Evolutionary conservation across 306 rosid species (phyloP).

Genomic region (Gillenia trifoliata): DNA sequence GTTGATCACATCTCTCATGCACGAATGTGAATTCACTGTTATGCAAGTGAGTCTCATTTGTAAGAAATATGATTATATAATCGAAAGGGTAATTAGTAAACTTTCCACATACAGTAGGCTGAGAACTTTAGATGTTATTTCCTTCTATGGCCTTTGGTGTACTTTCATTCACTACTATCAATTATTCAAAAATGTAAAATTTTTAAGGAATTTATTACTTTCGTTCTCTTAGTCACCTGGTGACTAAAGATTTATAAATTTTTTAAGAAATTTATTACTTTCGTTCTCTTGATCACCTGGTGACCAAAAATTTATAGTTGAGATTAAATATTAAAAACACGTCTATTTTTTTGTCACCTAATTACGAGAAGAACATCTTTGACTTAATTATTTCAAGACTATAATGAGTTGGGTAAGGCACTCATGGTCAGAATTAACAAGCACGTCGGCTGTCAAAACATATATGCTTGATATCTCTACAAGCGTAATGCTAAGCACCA

Average conservation of each 20-base stretch:
- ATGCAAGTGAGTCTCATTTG: too few species aligned
- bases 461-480: slow-evolving; percentile 15
- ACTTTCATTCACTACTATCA: not conserved
- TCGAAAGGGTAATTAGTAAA: not conserved
- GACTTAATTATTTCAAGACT: not conserved
- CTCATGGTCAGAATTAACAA: slow-evolving; percentile 18
- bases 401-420: slow-evolving; percentile 23
- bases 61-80: not conserved
- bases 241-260: too few species aligned
- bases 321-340: too few species aligned
- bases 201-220: too few species aligned
- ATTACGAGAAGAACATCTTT: not conserved
- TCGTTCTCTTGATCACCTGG: too few species aligned
- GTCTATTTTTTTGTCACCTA: not conserved
- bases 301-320: too few species aligned
- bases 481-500: slow-evolving; percentile 17
- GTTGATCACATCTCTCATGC: not conserved
- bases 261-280: too few species aligned
- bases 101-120: not conserved
- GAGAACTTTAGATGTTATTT: too few species aligned
- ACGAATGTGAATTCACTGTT: too few species aligned
- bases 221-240: too few species aligned
- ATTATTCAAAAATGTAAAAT: too few species aligned
- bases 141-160: not conserved
- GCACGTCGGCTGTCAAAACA: slow-evolving; percentile 31